Base-by-base conservation (phyloP, 2,329 filamentous ascomycete species). In the Arthrinium puccinioides region DNA sequence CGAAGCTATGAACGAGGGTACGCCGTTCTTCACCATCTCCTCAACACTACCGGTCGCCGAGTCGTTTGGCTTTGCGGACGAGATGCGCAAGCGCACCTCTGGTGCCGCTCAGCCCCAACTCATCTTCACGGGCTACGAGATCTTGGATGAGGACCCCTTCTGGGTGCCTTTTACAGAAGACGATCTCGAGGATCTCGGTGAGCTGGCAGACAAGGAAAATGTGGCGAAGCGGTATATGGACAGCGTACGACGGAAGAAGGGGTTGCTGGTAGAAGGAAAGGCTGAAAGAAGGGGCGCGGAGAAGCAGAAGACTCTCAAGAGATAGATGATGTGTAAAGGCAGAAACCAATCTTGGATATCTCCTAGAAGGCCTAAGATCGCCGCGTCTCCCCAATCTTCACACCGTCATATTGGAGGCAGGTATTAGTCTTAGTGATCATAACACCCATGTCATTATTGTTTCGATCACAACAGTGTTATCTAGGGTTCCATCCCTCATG, bases 161-260 rank as follows among this genome's bases (percentile, higher is more conserved):
- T 98, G 92, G 92, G 88, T 94, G 32, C 92, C 92, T 2, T 88
- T 87, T 47, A 97, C 90, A 0, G 92, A 97, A 56, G 92, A 97
- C 58, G 87, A 98, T 55, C 64, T 98, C 36, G 92, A 98, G 70
- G 92, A 98, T 67, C 65, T 98, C 43, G 92, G 92, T 19, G 90
- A 97, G 69, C 68, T 90, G 57, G 92, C 87, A 4, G 92, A 98
- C 64, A 77, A 78, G 55, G 92, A 97, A 70, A 97, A 96, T 63
- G 86, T 97, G 35, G 92, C 92, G 18, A 95, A 94, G 76, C 69
- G 85, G 56, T 97, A 97, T 68, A 89, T 98, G 76, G 92, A 98
- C 64, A 70, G 75, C 25, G 90, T 98, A 27, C 71, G 92, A 54
- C 74, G 71, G 56, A 74, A 88, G 61, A 98, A 98, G 76, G 92